Percentiles rank a stretch among this genome's conserved stretches.
Evolutionary conservation across 805 yeast genomes (phyloP).

Genomic region (Blastobotrys chiropterorum): DNA sequence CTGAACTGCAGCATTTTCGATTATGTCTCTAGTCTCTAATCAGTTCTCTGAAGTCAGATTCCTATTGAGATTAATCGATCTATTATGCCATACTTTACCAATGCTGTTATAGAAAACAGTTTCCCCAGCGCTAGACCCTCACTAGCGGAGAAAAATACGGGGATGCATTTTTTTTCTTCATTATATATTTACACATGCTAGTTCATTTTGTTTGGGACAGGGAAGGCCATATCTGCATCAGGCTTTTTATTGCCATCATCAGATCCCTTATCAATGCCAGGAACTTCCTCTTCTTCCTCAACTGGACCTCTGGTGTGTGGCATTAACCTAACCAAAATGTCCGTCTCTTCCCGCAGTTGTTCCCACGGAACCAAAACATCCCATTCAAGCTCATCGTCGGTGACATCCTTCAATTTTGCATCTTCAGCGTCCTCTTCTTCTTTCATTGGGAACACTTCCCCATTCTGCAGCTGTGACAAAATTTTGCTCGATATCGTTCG

Average conservation of each 20-base stretch:
- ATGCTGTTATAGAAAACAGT: too few species aligned
- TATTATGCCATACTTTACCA: too few species aligned
- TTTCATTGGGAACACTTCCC: slow-evolving; percentile 1
- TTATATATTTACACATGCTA: neutral
- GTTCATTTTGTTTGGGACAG: neutral
- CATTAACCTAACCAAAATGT: slow-evolving; percentile 18
- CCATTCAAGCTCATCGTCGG: slow-evolving; percentile 13
- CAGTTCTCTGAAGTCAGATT: too few species aligned
- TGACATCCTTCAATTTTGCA: neutral
- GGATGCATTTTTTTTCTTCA: too few species aligned
- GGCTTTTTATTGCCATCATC: neutral
- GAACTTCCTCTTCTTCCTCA: neutral
- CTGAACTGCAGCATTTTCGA: too few species aligned
- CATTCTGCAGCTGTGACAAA: slow-evolving; percentile 11
- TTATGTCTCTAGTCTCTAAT: too few species aligned
- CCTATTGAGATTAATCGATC: too few species aligned
- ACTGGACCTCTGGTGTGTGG: slow-evolving; percentile 33
- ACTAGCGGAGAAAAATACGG: too few species aligned
- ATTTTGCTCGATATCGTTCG: slow-evolving; percentile 11
- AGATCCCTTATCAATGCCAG: neutral
- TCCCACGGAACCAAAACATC: slow-evolving; percentile 21
- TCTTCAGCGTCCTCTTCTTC: slow-evolving; percentile 6
- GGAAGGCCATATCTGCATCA: neutral
- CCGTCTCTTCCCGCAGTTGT: slow-evolving; percentile 19
- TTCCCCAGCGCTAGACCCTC: too few species aligned